A percentile compares a stretch with the other conserved stretches of the same genome.
These are phyloP conservation scores for Sporothrix mexicana DNA, from an alignment of 2,329 filamentous ascomycete species.

Conservation along the genomic window DNA sequence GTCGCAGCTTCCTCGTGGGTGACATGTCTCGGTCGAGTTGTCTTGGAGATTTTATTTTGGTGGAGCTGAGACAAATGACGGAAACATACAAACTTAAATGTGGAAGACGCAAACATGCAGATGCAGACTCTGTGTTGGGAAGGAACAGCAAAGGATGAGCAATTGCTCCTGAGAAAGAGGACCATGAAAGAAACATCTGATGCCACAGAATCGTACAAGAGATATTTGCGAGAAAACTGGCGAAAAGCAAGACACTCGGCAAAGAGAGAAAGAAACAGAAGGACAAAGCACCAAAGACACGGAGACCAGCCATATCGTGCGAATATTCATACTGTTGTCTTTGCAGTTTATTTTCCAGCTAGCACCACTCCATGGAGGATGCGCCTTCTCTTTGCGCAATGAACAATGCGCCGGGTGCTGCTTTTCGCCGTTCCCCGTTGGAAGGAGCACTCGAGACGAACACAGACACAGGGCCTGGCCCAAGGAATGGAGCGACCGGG, in stretches of 20 bases:
- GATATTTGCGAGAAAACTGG: background rate
- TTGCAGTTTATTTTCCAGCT: background rate
- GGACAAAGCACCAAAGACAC: background rate
- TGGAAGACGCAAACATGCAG: background rate
- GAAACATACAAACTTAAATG: background rate
- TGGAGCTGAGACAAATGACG: conserved; percentile 24
- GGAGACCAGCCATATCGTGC: background rate
- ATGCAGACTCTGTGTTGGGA: background rate
- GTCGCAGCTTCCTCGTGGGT: conserved; percentile 25
- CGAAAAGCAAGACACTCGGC: background rate
- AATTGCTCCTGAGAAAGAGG: background rate
- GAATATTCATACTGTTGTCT: background rate
- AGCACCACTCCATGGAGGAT: background rate
- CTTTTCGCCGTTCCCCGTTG: conserved; percentile 4
- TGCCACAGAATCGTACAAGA: background rate
- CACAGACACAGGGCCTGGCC: conserved; percentile 8
- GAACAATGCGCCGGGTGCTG: background rate
- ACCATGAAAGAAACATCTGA: background rate
- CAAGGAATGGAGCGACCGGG: conserved; percentile 24
- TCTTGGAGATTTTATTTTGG: conserved; percentile 14
- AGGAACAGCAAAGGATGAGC: background rate
- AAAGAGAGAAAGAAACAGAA: background rate
- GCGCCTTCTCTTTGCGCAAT: background rate
- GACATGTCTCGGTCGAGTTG: conserved; percentile 12
- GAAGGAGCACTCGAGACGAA: background rate